Evolutionary conservation across 768 basidiomycete genomes (phyloP).

Genomic region (Tulasnella calospora): DNA sequence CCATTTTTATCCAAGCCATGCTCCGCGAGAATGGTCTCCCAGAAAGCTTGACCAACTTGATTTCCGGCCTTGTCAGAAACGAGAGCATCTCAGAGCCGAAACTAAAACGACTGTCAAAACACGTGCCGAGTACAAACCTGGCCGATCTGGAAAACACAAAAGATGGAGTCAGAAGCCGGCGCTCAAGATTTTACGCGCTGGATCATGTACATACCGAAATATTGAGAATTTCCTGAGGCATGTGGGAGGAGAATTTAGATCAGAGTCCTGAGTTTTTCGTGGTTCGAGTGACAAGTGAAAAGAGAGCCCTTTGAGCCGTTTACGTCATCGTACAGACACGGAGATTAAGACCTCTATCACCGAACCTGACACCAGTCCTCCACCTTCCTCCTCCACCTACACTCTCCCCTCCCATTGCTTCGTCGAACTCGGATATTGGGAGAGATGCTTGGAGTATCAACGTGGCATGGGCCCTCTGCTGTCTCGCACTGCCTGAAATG

Average conservation of each 20-base stretch:
- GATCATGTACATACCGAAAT: conserved; percentile 51
- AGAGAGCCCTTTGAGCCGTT: conserved; percentile 11
- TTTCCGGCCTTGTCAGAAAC: conserved; percentile 53
- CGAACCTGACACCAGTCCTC: neutral
- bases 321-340: neutral
- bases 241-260: conserved; percentile 11
- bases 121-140: conserved; percentile 46
- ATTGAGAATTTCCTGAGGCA: conserved; percentile 70
- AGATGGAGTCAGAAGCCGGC: conserved; percentile 11
- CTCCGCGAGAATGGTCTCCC: conserved; percentile 81
- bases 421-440: neutral
- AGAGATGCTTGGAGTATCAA: conserved; percentile 60
- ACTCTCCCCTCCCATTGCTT: neutral
- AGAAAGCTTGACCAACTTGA: conserved; percentile 77
- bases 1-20: conserved; percentile 73
- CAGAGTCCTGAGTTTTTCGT: conserved; percentile 5
- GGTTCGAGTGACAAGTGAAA: neutral
- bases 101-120: conserved; percentile 7
- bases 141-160: conserved; percentile 49
- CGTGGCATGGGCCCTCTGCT: conserved; percentile 72
- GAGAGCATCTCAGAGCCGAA: conserved; percentile 24
- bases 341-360: neutral
- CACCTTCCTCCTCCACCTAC: conserved; percentile 4
- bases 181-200: neutral
- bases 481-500: conserved; percentile 67